phyloP scores from a whole-genome alignment of 1,284 basidiomycete genomes.

The Cutaneotrichosporon sp. region DNA sequence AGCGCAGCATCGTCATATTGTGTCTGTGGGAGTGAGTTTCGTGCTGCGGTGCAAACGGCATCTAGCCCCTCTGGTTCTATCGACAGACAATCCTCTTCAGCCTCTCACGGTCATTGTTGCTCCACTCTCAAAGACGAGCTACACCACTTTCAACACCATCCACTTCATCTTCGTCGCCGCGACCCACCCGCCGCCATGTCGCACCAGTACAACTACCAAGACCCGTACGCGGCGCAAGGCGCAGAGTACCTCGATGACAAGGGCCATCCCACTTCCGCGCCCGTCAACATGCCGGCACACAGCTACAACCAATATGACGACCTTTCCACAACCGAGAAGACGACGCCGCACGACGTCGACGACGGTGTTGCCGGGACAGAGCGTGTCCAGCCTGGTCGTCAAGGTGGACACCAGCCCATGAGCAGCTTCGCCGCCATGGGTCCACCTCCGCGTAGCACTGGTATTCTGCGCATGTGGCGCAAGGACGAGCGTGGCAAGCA shows the following conservation, averaged over 20 bases:
- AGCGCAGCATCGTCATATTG: too few relatives aligned
- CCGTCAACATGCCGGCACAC: background rate
- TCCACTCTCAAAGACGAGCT: too few relatives aligned
- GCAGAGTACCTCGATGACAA: constrained; percentile 14
- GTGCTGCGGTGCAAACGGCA: too few relatives aligned
- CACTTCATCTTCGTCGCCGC: too few relatives aligned
- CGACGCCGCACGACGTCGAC: constrained; percentile 2
- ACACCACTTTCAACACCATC: background rate
- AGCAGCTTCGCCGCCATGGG: constrained; percentile 38
- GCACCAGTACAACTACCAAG: constrained; percentile 16
- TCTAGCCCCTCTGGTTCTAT: too few relatives aligned
- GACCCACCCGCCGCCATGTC: constrained; percentile 7
- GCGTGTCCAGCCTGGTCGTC: constrained; percentile 32
- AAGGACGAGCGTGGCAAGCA: constrained; percentile 48
- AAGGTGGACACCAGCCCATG: constrained; percentile 13
- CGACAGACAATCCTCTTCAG: too few relatives aligned
- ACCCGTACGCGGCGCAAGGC: constrained; percentile 15
- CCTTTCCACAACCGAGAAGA: constrained; percentile 29
- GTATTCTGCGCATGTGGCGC: constrained; percentile 47
- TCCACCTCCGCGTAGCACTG: constrained; percentile 46
- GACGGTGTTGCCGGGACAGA: constrained; percentile 11
- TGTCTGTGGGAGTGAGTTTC: too few relatives aligned
- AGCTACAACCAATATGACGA: constrained; percentile 4
- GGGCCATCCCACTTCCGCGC: background rate
- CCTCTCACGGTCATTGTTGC: too few relatives aligned